These are phyloP conservation scores for Funneliformis caledonium DNA, from an alignment of 371 early-diverging fungal genomes.

Conservation along the genomic window DNA sequence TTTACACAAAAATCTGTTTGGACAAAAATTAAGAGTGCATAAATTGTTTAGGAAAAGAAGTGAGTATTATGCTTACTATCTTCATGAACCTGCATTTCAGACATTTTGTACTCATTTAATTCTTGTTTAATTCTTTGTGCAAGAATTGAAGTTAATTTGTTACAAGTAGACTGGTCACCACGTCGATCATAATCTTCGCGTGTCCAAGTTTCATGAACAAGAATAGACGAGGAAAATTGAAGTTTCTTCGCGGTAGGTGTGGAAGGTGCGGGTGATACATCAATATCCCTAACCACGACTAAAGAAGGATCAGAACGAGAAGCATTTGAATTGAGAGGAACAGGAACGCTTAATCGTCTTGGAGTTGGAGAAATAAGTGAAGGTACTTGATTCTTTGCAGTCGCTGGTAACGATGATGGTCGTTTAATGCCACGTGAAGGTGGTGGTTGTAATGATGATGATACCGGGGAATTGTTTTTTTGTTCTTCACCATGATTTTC, in stretches of 20 bases:
- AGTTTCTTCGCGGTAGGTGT: slow-evolving; percentile 30
- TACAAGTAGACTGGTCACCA: slow-evolving; percentile 66
- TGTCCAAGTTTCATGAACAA: slow-evolving; percentile 67
- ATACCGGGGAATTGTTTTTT: too few species aligned
- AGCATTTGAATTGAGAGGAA: slow-evolving; percentile 4
- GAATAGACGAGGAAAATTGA: slow-evolving; percentile 31
- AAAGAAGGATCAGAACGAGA: slow-evolving; percentile 30
- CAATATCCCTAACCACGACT: slow-evolving; percentile 14
- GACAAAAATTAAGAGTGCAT: background rate
- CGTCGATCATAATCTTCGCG: slow-evolving; percentile 73
- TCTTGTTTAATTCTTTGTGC: slow-evolving; percentile 80
- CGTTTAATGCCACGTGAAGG: background rate
- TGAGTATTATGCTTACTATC: slow-evolving; percentile 77
- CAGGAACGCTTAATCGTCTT: background rate
- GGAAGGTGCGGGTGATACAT: background rate
- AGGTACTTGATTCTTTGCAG: background rate
- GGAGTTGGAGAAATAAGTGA: background rate
- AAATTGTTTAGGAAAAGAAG: slow-evolving; percentile 61
- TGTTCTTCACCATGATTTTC: too few species aligned
- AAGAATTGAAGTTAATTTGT: slow-evolving; percentile 65
- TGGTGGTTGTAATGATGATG: background rate
- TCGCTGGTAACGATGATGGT: slow-evolving; percentile 12
- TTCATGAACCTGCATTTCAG: slow-evolving; percentile 77
- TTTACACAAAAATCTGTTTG: background rate
- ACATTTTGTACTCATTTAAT: slow-evolving; percentile 75